phyloP scores from a whole-genome alignment of 768 basidiomycete genomes.

The Boletus patriciae region DNA sequence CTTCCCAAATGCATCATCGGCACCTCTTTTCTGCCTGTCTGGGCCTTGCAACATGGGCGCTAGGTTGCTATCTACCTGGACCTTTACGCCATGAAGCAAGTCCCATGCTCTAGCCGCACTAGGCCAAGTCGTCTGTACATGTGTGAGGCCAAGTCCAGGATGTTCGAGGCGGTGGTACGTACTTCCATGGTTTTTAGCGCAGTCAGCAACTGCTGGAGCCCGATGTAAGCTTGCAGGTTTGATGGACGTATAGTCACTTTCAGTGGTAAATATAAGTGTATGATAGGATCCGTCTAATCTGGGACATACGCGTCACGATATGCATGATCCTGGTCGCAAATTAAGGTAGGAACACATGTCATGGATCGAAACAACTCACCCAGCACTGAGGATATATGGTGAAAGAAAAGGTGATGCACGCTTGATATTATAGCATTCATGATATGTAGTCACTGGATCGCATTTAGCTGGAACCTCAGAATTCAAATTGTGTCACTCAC shows the following conservation, averaged over 20 bases:
- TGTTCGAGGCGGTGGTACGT: constrained; percentile 16
- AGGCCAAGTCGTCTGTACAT: constrained; percentile 62
- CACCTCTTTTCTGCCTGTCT: constrained; percentile 56
- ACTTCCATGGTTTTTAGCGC: constrained; percentile 72
- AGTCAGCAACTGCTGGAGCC: constrained; percentile 61
- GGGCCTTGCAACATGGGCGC: constrained; percentile 37
- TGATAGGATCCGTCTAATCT: neutral
- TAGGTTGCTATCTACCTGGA: constrained; percentile 46
- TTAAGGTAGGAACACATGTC: neutral
- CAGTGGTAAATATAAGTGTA: constrained; percentile 13
- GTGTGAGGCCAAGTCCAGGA: constrained; percentile 15
- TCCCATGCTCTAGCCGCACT: constrained; percentile 66
- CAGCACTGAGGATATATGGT: constrained; percentile 67
- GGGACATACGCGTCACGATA: constrained; percentile 60
- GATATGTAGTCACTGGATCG: constrained; percentile 49
- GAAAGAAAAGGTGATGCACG: constrained; percentile 64
- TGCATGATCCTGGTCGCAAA: constrained; percentile 66
- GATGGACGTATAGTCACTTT: constrained; percentile 71
- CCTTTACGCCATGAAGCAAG: constrained; percentile 63
- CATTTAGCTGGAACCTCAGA: constrained; percentile 4
- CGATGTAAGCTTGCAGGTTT: constrained; percentile 66
- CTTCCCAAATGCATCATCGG: constrained; percentile 62
- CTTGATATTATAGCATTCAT: constrained; percentile 60
- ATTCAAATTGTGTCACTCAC: constrained; percentile 37
- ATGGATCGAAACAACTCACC: constrained; percentile 46